phyloP scores from a whole-genome alignment of 176 grass and related monocot species.

The Eleusine indica region DNA sequence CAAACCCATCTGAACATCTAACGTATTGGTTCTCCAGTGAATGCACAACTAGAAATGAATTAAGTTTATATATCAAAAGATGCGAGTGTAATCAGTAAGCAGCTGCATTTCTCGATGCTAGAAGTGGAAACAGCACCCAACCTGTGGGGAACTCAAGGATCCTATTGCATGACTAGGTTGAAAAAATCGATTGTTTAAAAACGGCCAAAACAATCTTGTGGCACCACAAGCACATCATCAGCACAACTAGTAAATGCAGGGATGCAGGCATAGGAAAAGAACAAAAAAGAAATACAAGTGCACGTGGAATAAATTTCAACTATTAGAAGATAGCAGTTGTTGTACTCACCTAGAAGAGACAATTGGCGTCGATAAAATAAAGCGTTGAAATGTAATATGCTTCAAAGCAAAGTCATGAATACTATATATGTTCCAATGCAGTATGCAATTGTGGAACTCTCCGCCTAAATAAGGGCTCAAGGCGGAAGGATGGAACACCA shows the following conservation, averaged over 20 bases:
- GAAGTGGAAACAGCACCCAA: neutral
- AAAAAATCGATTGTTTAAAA: neutral
- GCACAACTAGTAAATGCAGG: constrained; percentile 5
- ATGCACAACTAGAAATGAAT: neutral
- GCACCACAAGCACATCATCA: neutral
- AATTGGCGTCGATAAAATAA: constrained; percentile 18
- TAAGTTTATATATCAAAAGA: neutral
- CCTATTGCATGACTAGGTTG: neutral
- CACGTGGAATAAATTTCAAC: neutral
- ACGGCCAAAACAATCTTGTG: neutral
- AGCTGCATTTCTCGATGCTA: neutral
- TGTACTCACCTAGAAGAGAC: constrained; percentile 44
- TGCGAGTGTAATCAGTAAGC: constrained; percentile 4
- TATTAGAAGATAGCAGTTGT: neutral
- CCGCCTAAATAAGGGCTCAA: constrained; percentile 79
- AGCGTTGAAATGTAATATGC: constrained; percentile 32
- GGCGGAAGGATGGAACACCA: constrained; percentile 71
- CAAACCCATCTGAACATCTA: neutral
- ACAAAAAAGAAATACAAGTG: neutral
- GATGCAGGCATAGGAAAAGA: neutral
- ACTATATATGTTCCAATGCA: constrained; percentile 65
- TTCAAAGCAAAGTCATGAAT: constrained; percentile 25
- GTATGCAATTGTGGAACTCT: constrained; percentile 69
- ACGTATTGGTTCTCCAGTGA: neutral
- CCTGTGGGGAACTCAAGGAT: neutral